Evolutionary conservation across 192 early-diverging fungal genomes (phyloP).

Genomic region (Podila verticillata): DNA sequence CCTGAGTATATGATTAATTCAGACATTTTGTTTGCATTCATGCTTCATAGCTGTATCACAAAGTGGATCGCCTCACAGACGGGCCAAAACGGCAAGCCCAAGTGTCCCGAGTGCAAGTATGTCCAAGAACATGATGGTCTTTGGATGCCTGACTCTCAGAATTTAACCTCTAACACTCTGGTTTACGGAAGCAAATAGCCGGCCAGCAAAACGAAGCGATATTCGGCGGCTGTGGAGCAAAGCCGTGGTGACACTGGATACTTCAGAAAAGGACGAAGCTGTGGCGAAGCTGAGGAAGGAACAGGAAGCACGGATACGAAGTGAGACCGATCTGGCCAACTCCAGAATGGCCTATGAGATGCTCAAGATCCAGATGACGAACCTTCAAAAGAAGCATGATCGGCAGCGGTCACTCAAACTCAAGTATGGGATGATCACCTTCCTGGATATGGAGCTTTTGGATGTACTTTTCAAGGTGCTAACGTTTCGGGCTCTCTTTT

Average conservation of each 20-base stretch:
- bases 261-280: constrained; percentile 34
- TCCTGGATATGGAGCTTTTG: too few relatives aligned
- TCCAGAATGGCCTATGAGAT: constrained; percentile 40
- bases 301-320: constrained; percentile 12
- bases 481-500: neutral
- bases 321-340: constrained; percentile 22
- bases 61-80: constrained; percentile 38
- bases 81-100: constrained; percentile 4
- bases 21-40: too few relatives aligned
- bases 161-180: neutral
- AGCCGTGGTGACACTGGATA: constrained; percentile 33
- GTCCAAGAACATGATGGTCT: neutral
- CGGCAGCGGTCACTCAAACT: constrained; percentile 19
- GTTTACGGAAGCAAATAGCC: neutral
- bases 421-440: constrained; percentile 6
- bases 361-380: constrained; percentile 31
- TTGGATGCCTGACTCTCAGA: neutral
- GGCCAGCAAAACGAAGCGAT: constrained; percentile 23
- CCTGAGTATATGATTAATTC: too few relatives aligned
- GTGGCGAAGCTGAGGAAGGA: constrained; percentile 17
- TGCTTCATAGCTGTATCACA: constrained; percentile 30
- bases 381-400: constrained; percentile 35
- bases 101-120: constrained; percentile 58
- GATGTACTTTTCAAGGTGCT: neutral
- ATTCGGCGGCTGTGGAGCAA: constrained; percentile 51